phyloP scores from a whole-genome alignment of 1,284 basidiomycete genomes.

The Cryptococcus sp. region DNA sequence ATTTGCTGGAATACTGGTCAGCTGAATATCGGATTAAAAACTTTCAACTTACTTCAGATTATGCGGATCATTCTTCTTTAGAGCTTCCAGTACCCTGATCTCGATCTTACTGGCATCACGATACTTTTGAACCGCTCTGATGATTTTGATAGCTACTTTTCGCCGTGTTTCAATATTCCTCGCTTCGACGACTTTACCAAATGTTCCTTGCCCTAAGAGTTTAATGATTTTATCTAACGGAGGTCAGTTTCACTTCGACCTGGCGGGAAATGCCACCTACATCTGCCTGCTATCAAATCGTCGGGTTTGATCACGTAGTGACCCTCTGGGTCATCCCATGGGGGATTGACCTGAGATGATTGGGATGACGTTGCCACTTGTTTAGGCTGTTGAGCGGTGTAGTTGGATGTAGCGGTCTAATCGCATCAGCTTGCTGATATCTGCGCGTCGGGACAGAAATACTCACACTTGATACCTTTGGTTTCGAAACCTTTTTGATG shows the following conservation, averaged over 20 bases:
- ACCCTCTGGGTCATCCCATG: slow-evolving; percentile 88
- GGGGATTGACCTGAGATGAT: slow-evolving; percentile 45
- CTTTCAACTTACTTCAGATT: slow-evolving; percentile 74
- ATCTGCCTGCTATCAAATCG: slow-evolving; percentile 76
- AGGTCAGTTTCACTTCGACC: slow-evolving; percentile 6
- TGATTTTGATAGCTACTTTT: slow-evolving; percentile 97
- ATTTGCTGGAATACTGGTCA: slow-evolving; percentile 64
- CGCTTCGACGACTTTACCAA: slow-evolving; percentile 97
- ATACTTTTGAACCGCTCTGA: slow-evolving; percentile 92
- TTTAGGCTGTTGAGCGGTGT: slow-evolving; percentile 1
- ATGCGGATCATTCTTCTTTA: slow-evolving; percentile 82
- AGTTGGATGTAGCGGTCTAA: neutral
- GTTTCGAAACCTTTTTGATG: slow-evolving; percentile 28
- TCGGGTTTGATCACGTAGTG: slow-evolving; percentile 89
- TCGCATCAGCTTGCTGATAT: neutral
- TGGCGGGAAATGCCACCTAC: slow-evolving; percentile 51
- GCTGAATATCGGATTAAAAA: neutral
- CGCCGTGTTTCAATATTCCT: slow-evolving; percentile 67
- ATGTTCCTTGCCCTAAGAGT: slow-evolving; percentile 93
- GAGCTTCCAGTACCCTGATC: slow-evolving; percentile 85
- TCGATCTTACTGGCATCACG: slow-evolving; percentile 99
- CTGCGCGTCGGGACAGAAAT: neutral
- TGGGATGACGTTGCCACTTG: slow-evolving; percentile 7
- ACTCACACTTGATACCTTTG: slow-evolving; percentile 27
- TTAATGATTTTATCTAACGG: slow-evolving; percentile 76